These are phyloP conservation scores for Calamus simplicifolius DNA, from an alignment of 176 grass and related monocot species.

Conservation along the genomic window DNA sequence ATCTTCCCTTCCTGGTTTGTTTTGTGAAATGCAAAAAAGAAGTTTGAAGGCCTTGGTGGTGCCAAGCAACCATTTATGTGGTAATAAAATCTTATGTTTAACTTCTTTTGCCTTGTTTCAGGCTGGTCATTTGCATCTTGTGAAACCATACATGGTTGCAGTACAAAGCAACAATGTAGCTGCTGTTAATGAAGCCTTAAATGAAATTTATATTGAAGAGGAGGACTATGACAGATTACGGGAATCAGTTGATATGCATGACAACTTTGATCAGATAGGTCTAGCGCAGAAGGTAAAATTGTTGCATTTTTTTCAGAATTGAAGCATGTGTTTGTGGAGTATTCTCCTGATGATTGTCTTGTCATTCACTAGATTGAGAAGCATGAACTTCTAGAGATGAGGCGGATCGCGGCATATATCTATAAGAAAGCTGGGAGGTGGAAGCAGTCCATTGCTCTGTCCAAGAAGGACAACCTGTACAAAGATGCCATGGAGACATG, in stretches of 20 bases:
- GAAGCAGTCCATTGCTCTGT: not conserved
- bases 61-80: not conserved
- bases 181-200: not conserved
- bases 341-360: not conserved
- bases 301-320: not conserved
- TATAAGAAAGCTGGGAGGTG: slow-evolving; percentile 3
- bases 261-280: slow-evolving; percentile 2
- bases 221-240: not conserved
- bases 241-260: slow-evolving; percentile 1
- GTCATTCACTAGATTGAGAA: not conserved
- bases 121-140: not conserved
- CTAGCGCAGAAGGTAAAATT: not conserved
- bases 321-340: not conserved
- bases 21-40: too few relatives aligned
- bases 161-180: slow-evolving; percentile 1
- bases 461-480: not conserved
- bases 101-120: not conserved
- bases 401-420: not conserved
- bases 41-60: too few relatives aligned
- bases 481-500: slow-evolving; percentile 4
- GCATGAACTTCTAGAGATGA: not conserved
- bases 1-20: not conserved
- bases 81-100: not conserved
- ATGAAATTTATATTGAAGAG: slow-evolving; percentile 1
- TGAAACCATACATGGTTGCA: not conserved